Base-by-base conservation (phyloP, 2,329 filamentous ascomycete species). In the Dactylellina sp. region DNA sequence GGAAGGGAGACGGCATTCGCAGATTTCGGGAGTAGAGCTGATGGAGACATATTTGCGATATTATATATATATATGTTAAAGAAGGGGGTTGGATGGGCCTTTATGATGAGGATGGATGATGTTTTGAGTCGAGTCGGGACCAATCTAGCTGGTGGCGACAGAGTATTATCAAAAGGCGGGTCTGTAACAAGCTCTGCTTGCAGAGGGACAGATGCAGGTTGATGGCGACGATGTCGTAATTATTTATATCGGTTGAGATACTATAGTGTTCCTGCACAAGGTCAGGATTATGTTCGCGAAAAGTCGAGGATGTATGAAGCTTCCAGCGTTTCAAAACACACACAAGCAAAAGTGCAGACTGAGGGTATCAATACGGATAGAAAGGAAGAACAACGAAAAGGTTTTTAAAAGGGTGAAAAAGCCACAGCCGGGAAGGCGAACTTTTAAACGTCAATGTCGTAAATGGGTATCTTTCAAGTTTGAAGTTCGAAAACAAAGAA, bases 371-470 rank as follows among this genome's bases (percentile, higher is more conserved):
- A 70, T 47, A 37, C 18, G 53, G 20, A n/a, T 1, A 56, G 44
- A 35, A 32, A 46, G 9, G 9, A 35, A 46, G 7, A 35, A 16
- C n/a, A n/a, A n/a, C 9, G 22, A 16, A 68, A 47, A 42, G n/a
- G 50, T 39, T n/a, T n/a, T n/a, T n/a, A 3, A 40, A 49, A 55
- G 37, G n/a, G 47, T 60, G 46, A 25, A 32, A 46, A 64, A 46
- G 37, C 40, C 59, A 61, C 39, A 55, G 40, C 39, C 22, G 39
- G 50, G 37, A 28, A 60, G 53, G 55, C 46, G n/a, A 65, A 60
- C 35, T 55, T 72, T 55, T 71, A 72, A 65, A 72, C 68, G 68
- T 64, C 68, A 64, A 59, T 40, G 68, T 61, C 60, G 68, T 71
- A 47, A 65, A 32, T 32, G 60, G 68, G 68, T 72, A 72, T 72